phyloP scores from a whole-genome alignment of 2,329 filamentous ascomycete species.

The Penicillium thymicola region DNA sequence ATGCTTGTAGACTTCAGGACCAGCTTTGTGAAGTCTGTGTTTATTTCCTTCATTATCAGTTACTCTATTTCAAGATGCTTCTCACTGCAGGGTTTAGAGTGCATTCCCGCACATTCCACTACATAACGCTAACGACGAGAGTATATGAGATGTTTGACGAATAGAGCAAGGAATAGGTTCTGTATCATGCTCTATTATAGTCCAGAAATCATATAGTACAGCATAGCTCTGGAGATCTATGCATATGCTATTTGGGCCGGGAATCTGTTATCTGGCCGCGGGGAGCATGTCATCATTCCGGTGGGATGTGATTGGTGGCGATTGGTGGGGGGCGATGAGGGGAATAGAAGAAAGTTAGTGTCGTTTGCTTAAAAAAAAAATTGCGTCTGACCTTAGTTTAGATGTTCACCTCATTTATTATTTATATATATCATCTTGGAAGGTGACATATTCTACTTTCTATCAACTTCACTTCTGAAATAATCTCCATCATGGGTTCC shows the following conservation, averaged over 20 bases:
- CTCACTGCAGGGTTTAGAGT: not conserved
- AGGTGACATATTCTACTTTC: not conserved
- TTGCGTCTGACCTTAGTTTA: not conserved
- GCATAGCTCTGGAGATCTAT: not conserved
- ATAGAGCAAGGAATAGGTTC: not conserved
- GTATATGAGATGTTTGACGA: not conserved
- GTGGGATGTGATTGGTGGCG: not conserved
- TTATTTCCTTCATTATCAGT: not conserved
- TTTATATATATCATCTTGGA: not conserved
- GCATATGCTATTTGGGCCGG: not conserved
- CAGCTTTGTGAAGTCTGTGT: not conserved
- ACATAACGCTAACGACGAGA: not conserved
- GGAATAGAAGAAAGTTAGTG: constrained; percentile 10
- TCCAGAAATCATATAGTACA: not conserved
- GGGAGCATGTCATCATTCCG: constrained; percentile 6
- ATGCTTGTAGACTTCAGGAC: too few relatives aligned
- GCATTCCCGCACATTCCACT: not conserved
- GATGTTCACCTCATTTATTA: not conserved
- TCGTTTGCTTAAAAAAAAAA: constrained; percentile 2
- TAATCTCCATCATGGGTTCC: constrained; percentile 43
- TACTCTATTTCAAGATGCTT: not conserved
- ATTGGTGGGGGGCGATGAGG: constrained; percentile 6
- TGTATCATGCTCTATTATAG: not conserved
- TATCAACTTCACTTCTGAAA: not conserved
- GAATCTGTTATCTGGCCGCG: not conserved